Evolutionary conservation across 2,329 filamentous ascomycete species (phyloP).

Genomic region (Neofusicoccum laricinum): DNA sequence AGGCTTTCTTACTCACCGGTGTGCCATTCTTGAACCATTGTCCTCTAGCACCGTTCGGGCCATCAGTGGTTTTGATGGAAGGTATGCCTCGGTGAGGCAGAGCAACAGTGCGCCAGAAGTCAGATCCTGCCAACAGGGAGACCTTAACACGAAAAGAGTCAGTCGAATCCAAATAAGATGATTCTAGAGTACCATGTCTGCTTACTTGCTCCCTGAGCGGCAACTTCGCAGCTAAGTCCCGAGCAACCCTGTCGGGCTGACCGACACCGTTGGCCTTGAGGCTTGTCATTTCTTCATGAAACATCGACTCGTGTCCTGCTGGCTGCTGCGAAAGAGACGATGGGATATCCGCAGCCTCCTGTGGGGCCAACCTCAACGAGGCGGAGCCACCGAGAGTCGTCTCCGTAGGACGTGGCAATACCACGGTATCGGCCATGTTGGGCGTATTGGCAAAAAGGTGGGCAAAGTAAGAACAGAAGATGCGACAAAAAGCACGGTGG

Average conservation of each 20-base stretch:
- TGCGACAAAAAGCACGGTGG: not conserved
- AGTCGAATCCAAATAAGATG: not conserved
- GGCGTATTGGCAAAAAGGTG: not conserved
- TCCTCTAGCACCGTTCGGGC: slow-evolving; percentile 67
- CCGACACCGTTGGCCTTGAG: slow-evolving; percentile 30
- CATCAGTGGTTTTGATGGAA: slow-evolving; percentile 64
- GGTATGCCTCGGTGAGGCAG: slow-evolving; percentile 61
- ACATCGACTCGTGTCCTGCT: not conserved
- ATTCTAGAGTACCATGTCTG: no score
- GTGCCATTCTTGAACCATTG: slow-evolving; percentile 61
- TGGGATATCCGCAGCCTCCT: not conserved
- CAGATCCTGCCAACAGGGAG: slow-evolving; percentile 49
- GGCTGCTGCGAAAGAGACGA: not conserved
- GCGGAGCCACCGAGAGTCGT: not conserved
- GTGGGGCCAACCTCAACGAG: not conserved
- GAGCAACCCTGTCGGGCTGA: slow-evolving; percentile 33
- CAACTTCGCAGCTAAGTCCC: slow-evolving; percentile 34
- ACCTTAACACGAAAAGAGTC: slow-evolving; percentile 24
- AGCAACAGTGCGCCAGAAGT: slow-evolving; percentile 68
- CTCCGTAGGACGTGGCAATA: not conserved
- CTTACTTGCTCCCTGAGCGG: slow-evolving; percentile 38
- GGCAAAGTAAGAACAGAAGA: not conserved
- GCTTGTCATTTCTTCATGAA: not conserved
- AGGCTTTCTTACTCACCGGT: slow-evolving; percentile 18
- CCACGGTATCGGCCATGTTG: slow-evolving; percentile 5